Evolutionary conservation across 2,329 filamentous ascomycete species (phyloP).

Genomic region (Ophiostoma himal-ulmi): DNA sequence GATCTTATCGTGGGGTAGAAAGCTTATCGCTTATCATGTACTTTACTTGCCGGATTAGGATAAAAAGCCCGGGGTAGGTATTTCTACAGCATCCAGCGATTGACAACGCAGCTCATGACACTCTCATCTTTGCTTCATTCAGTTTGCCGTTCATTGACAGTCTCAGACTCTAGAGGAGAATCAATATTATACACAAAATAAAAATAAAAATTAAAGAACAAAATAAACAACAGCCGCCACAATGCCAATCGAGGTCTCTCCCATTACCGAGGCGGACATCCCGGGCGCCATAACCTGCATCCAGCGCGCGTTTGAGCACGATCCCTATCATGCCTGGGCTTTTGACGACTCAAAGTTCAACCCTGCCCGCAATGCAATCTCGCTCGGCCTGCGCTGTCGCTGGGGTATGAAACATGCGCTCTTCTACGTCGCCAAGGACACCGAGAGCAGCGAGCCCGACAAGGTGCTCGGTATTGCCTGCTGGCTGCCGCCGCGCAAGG

Average conservation of each 20-base stretch:
- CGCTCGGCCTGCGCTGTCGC: conserved; percentile 13
- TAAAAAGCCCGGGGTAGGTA: conserved; percentile 8
- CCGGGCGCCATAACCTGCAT: conserved; percentile 13
- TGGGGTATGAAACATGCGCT: conserved; percentile 14
- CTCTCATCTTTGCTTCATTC: not conserved
- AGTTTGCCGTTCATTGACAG: not conserved
- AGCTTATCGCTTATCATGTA: not conserved
- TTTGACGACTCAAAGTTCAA: conserved; percentile 9
- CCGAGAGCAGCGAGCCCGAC: conserved; percentile 1
- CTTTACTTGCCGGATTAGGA: conserved; percentile 9
- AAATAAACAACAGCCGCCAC: not conserved
- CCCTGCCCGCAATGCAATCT: conserved; percentile 7
- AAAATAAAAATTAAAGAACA: not conserved
- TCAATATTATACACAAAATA: too few species aligned
- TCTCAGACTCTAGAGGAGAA: too few species aligned
- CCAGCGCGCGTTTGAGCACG: conserved; percentile 12
- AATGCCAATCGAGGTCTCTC: conserved; percentile 3
- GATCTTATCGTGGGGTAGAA: not conserved
- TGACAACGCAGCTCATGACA: not conserved
- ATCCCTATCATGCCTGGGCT: conserved; percentile 8
- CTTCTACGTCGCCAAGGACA: conserved; percentile 10
- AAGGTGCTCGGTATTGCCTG: conserved; percentile 12
- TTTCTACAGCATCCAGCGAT: not conserved
- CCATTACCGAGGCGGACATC: conserved; percentile 8
- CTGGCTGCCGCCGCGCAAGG: conserved; percentile 14